Evolutionary conservation across 371 early-diverging fungal genomes (phyloP).

Genomic region (Nosema muscidifuracis): DNA sequence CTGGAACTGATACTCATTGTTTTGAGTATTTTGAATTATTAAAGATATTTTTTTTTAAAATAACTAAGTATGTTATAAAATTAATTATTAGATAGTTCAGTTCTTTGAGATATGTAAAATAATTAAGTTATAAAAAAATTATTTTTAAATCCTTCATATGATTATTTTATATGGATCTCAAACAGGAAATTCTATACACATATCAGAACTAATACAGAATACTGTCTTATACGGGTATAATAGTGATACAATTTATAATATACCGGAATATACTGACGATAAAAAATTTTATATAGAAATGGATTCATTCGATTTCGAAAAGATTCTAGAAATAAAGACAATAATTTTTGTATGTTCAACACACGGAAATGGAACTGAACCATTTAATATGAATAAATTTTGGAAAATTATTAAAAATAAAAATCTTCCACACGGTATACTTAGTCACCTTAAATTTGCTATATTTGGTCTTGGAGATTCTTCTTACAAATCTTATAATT

Average conservation of each 20-base stretch:
- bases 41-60: not conserved
- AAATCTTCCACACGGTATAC: constrained; percentile 21
- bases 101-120: too few relatives aligned
- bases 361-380: constrained; percentile 59
- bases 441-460: constrained; percentile 51
- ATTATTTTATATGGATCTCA: constrained; percentile 57
- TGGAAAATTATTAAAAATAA: constrained; percentile 46
- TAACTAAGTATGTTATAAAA: not conserved
- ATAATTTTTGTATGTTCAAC: constrained; percentile 61
- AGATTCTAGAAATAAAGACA: constrained; percentile 21
- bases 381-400: constrained; percentile 55
- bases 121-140: not conserved
- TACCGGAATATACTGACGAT: not conserved
- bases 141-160: not conserved
- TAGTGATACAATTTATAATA: not conserved
- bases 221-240: constrained; percentile 22
- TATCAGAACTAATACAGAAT: constrained; percentile 40
- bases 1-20: too few relatives aligned
- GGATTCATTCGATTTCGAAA: constrained; percentile 27
- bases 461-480: constrained; percentile 63
- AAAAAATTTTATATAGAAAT: constrained; percentile 7
- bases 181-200: constrained; percentile 46
- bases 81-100: too few relatives aligned
- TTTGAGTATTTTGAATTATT: too few relatives aligned
- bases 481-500: constrained; percentile 69